These are phyloP conservation scores for Amylostereum chailletii DNA, from an alignment of 1,284 basidiomycete genomes.

Conservation along the genomic window DNA sequence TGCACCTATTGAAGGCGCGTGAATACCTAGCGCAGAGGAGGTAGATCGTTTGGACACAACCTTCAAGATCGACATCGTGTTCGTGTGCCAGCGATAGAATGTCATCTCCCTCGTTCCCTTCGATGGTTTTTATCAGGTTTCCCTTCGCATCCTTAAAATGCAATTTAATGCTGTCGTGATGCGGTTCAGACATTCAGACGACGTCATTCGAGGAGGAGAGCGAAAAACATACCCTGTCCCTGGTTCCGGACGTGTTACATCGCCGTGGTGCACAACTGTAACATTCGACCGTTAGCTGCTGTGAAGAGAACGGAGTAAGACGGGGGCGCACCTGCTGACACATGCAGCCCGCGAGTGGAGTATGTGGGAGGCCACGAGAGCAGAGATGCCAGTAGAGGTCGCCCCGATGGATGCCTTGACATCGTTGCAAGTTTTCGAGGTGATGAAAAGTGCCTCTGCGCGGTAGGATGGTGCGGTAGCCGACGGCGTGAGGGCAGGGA, in stretches of 20 bases:
- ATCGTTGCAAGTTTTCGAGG: no score
- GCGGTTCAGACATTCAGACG: slow-evolving; percentile 3
- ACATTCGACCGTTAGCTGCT: neutral
- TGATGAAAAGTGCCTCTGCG: no score
- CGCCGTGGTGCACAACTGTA: slow-evolving; percentile 19
- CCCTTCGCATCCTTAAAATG: slow-evolving; percentile 90
- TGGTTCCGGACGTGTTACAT: slow-evolving; percentile 44
- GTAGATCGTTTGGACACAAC: slow-evolving; percentile 30
- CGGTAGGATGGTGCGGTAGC: no score
- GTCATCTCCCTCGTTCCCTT: slow-evolving; percentile 93
- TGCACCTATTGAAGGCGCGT: slow-evolving; percentile 53
- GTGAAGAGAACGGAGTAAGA: no score
- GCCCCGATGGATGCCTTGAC: no score
- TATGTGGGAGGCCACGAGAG: no score
- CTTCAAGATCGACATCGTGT: slow-evolving; percentile 96
- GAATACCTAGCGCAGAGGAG: neutral
- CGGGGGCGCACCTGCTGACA: neutral
- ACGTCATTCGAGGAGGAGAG: neutral
- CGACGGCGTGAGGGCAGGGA: no score
- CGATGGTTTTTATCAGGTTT: slow-evolving; percentile 74
- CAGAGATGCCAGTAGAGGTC: no score
- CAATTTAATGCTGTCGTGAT: slow-evolving; percentile 64
- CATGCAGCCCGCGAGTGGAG: neutral
- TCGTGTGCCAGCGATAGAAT: slow-evolving; percentile 89
- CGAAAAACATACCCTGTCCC: slow-evolving; percentile 53